These are phyloP conservation scores for Starmerella davenportii DNA, from an alignment of 805 yeast species.

Conservation along the genomic window DNA sequence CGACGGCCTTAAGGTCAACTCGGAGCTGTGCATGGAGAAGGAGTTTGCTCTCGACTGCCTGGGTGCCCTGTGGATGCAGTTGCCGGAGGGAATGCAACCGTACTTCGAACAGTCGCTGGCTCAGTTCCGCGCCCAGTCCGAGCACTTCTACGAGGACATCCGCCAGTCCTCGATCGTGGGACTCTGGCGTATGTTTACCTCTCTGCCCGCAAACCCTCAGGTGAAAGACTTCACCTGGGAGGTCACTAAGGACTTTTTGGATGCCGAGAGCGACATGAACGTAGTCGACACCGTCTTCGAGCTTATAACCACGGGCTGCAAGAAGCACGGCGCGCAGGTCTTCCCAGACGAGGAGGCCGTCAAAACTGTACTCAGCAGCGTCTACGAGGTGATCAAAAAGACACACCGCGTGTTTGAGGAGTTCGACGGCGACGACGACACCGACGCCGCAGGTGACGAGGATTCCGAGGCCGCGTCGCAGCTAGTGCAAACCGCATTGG, in stretches of 20 bases:
- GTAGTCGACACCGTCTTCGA: conserved; percentile 70
- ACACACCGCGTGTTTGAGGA: conserved; percentile 37
- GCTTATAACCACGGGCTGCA: conserved; percentile 47
- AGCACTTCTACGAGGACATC: conserved; percentile 70
- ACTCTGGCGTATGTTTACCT: conserved; percentile 64
- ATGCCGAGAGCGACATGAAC: conserved; percentile 66
- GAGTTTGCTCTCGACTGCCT: conserved; percentile 83
- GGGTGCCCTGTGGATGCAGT: conserved; percentile 60
- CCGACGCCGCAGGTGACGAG: conserved; percentile 38
- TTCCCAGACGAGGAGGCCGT: conserved; percentile 40
- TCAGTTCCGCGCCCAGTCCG: conserved; percentile 52
- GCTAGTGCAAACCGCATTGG: conserved; percentile 68
- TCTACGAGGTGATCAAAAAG: conserved; percentile 58
- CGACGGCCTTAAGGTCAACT: conserved; percentile 68
- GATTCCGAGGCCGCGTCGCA: conserved; percentile 42
- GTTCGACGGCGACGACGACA: conserved; percentile 39
- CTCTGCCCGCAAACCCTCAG: conserved; percentile 33
- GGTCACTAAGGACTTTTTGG: conserved; percentile 42
- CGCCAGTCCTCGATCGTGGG: conserved; percentile 71
- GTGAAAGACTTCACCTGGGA: conserved; percentile 47
- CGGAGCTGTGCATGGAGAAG: conserved; percentile 89
- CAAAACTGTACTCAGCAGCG: conserved; percentile 50
- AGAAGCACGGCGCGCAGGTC: conserved; percentile 50
- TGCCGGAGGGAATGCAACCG: conserved; percentile 30
- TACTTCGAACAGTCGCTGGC: conserved; percentile 20